phyloP scores from a whole-genome alignment of 2,329 filamentous ascomycete genomes.

The Albophoma yamanashiensis region DNA sequence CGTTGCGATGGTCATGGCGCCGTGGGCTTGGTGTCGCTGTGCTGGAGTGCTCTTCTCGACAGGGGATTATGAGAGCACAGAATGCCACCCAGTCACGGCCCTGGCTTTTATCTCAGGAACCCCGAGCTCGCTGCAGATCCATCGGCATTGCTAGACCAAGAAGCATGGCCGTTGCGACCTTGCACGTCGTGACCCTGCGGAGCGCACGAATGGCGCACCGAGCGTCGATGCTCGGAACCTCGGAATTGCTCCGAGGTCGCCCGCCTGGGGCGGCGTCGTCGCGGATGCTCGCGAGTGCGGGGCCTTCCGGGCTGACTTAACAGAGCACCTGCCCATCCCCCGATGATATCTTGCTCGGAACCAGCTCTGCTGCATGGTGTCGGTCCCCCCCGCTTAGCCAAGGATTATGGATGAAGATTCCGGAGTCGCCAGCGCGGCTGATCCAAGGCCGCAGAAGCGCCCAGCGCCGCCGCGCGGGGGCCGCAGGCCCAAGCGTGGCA shows the following conservation, averaged over 20 bases:
- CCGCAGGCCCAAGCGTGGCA: constrained; percentile 19
- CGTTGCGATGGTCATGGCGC: constrained; percentile 15
- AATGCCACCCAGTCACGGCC: background rate
- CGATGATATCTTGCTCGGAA: background rate
- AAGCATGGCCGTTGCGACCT: background rate
- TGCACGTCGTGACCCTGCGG: background rate
- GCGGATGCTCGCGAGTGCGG: background rate
- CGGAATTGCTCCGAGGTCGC: background rate
- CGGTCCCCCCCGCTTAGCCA: background rate
- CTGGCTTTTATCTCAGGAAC: background rate
- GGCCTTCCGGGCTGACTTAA: background rate
- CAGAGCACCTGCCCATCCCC: background rate
- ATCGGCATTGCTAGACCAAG: background rate
- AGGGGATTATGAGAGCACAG: background rate
- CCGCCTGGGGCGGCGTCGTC: background rate
- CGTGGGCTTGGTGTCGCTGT: background rate
- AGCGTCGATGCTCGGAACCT: background rate
- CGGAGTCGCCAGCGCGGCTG: background rate
- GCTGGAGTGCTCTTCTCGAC: background rate
- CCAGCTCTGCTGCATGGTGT: background rate
- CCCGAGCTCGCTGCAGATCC: background rate
- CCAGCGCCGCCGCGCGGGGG: background rate
- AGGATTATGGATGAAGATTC: constrained; percentile 1
- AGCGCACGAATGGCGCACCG: background rate
- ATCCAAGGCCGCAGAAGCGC: constrained; percentile 5